Conservation (phyloP, 2,329 filamentous ascomycete species). For the Macrophomina phaseolina region DNA sequence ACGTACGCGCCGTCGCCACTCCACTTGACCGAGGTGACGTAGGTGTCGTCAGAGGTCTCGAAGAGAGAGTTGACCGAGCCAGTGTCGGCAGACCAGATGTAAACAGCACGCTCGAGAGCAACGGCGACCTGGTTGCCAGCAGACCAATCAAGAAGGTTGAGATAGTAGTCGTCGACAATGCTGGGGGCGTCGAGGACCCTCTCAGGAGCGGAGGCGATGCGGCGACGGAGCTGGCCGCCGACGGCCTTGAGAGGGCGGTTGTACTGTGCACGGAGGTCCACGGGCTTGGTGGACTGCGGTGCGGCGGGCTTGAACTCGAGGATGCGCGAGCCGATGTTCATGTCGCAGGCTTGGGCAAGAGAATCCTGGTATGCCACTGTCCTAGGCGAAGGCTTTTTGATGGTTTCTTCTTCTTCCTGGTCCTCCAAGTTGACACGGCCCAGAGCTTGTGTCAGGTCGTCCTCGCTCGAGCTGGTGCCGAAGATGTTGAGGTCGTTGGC, state of each 20-base stretch:
- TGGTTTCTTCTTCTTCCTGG: constrained; percentile 64
- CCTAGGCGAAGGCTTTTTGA: constrained; percentile 82
- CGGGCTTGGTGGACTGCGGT: constrained; percentile 98
- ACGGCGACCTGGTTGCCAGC: constrained; percentile 98
- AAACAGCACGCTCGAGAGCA: constrained; percentile 94
- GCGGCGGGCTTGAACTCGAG: constrained; percentile 97
- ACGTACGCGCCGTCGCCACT: constrained; percentile 97
- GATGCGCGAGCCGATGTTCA: constrained; percentile 92
- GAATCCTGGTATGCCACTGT: constrained; percentile 91
- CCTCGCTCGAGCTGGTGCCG: constrained; percentile 68
- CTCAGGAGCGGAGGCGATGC: constrained; percentile 92
- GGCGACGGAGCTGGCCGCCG: constrained; percentile 84
- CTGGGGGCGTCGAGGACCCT: constrained; percentile 95
- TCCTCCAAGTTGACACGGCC: constrained; percentile 65
- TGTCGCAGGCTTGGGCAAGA: constrained; percentile 86
- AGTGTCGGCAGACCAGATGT: constrained; percentile 97
- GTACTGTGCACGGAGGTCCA: constrained; percentile 96
- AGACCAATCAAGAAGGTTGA: constrained; percentile 98
- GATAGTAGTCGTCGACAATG: constrained; percentile 97
- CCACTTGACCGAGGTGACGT: constrained; percentile 99
- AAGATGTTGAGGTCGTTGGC: constrained; percentile 70
- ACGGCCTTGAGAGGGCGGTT: constrained; percentile 90
- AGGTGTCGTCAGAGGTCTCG: constrained; percentile 88
- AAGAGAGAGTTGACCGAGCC: constrained; percentile 87
- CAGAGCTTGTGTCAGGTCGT: constrained; percentile 44